Base-by-base conservation (phyloP, 345 rosid genomes). In the Heritiera littoralis region DNA sequence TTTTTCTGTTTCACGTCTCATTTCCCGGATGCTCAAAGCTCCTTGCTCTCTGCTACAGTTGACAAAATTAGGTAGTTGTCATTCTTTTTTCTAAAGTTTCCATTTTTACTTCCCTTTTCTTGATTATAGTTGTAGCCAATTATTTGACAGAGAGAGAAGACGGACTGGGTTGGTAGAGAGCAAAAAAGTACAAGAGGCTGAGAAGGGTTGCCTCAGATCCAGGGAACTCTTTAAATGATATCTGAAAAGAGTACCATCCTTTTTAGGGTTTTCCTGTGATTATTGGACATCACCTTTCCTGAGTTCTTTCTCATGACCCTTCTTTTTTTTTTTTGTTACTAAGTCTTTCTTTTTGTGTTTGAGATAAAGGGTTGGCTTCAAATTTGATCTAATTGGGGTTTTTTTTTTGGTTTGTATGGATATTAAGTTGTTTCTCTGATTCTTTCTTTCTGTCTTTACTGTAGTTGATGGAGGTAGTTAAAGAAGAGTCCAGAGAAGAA, bases 181-280 rank as follows among this genome's bases (percentile, higher is more conserved):
- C 67, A 54, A 73, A 80, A 49, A 65, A 61, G 60, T 77, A 75
- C 77, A 79, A 83, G 88, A 80, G 91, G 91, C 75, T 81, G 84
- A 77, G 79, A 83, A 81, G 82, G 84, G 84, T 92, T 90, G 81
- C 95, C 91, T 89, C 77, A 76, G 89, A 88, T 90, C 91, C 89
- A 83, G 92, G 95, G 86, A 86, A 86, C 86, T 77, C 78, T 56
- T 72, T 78, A 73, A 76, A 76, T 69, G 71, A 76, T 80, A 76
- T 66, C 82, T 71, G 82, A 82, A 84, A 82, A 80, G 80, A 63
- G 72, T 71, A 12, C 66, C 32, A 61, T 78, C 81, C 84, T 85
- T 87, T 78, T 66, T 80, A 77, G 80, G 85, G 82, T 82, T 87
- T 83, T 85, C 90, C 77, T 87, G 89, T 86, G 91, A 87, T 84